Conservation (phyloP, 139 green algal species). For the Chlamydomonas sp. region DNA sequence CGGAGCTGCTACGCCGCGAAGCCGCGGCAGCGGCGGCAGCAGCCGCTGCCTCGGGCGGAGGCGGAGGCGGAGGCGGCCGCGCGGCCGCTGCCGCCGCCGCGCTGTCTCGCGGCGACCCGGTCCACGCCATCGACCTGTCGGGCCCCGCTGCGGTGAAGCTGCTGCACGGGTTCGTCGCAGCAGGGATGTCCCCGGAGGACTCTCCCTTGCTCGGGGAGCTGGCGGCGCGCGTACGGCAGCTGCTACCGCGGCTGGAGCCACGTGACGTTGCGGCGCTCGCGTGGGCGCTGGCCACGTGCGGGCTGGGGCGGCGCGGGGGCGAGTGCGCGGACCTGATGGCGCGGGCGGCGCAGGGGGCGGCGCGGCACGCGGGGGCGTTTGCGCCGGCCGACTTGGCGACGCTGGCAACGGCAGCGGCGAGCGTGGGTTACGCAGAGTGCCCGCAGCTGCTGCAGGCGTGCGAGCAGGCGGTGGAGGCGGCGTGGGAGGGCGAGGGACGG, state of each 20-base stretch:
- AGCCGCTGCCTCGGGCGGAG: neutral
- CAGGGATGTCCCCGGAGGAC: neutral
- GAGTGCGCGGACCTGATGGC: conserved; percentile 7
- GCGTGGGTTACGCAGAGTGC: neutral
- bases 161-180: conserved; percentile 14
- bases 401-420: conserved; percentile 13
- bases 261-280: conserved; percentile 24
- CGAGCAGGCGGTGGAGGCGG: neutral
- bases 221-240: neutral
- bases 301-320: neutral
- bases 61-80: neutral
- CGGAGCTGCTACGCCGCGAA: neutral
- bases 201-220: conserved; percentile 11
- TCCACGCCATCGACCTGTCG: conserved; percentile 5
- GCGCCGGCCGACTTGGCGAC: conserved; percentile 5
- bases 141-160: conserved; percentile 1
- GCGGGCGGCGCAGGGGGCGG: neutral
- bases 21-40: neutral
- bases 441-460: neutral
- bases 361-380: neutral
- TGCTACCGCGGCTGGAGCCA: conserved; percentile 15
- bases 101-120: conserved; percentile 14
- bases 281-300: conserved; percentile 19
- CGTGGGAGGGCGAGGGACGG: neutral
- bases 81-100: neutral